A percentile compares a stretch with the other conserved stretches of the same genome.
Evolutionary conservation across 2,329 filamentous ascomycete species (phyloP).

Genomic region (Diplodia scrobiculata): DNA sequence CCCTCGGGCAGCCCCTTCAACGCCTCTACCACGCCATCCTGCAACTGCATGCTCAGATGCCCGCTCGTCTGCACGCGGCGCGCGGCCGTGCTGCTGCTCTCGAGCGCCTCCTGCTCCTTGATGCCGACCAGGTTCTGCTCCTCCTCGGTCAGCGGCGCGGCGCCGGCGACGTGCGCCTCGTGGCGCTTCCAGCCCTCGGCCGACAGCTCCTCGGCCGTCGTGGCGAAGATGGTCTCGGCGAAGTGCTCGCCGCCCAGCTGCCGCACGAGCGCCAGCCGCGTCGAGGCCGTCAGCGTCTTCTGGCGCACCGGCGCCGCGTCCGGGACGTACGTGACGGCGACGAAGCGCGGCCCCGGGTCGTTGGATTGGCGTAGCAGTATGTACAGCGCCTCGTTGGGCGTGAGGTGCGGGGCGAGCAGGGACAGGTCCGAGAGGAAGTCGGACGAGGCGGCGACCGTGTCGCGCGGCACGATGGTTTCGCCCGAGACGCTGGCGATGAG

Average conservation of each 20-base stretch:
- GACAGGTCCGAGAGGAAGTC: conserved; percentile 67
- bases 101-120: conserved; percentile 72
- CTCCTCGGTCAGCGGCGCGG: conserved; percentile 76
- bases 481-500: conserved; percentile 70
- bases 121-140: conserved; percentile 71
- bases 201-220: conserved; percentile 68
- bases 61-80: conserved; percentile 43
- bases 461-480: conserved; percentile 67
- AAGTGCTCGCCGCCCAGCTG: conserved; percentile 80
- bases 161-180: conserved; percentile 63
- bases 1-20: conserved; percentile 61
- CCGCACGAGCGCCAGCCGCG: conserved; percentile 71
- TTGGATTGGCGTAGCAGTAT: conserved; percentile 68
- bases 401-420: conserved; percentile 64
- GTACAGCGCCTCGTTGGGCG: conserved; percentile 69
- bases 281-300: conserved; percentile 84
- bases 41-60: conserved; percentile 56
- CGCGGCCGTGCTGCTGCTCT: conserved; percentile 66
- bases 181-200: conserved; percentile 70
- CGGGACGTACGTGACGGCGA: conserved; percentile 77
- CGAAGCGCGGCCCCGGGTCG: conserved; percentile 43
- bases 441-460: conserved; percentile 55
- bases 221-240: conserved; percentile 73
- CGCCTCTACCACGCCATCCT: conserved; percentile 65
- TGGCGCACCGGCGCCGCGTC: conserved; percentile 76